Evolutionary conservation across 345 rosid species (phyloP).

Genomic region (Balakata baccata): DNA sequence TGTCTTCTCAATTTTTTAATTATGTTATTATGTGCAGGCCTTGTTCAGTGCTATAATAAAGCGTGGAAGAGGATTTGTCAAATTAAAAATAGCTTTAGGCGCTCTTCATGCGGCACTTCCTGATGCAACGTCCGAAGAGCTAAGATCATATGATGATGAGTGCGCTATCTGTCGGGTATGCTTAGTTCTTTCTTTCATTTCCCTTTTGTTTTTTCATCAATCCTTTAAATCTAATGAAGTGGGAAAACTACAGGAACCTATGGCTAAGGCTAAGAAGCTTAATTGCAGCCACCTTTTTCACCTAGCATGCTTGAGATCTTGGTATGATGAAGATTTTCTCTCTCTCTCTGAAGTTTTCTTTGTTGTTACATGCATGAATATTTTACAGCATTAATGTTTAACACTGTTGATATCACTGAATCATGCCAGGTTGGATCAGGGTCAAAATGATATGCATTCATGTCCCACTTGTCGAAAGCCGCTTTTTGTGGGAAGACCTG

Average conservation of each 20-base stretch:
- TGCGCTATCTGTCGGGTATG: slow-evolving; percentile 99
- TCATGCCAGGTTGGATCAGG: slow-evolving; percentile 94
- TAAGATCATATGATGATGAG: slow-evolving; percentile 85
- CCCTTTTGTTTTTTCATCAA: slow-evolving; percentile 15
- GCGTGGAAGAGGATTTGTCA: slow-evolving; percentile 81
- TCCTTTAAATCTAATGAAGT: slow-evolving; percentile 26
- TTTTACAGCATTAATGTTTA: slow-evolving; percentile 17
- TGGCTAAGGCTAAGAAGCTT: slow-evolving; percentile 96
- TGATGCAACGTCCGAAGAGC: slow-evolving; percentile 89
- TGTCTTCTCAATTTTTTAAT: slow-evolving; percentile 8
- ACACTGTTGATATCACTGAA: slow-evolving; percentile 25
- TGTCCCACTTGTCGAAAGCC: slow-evolving; percentile 99
- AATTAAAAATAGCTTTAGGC: slow-evolving; percentile 78
- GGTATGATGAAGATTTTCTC: slow-evolving; percentile 46
- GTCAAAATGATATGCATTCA: slow-evolving; percentile 81
- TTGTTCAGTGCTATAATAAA: slow-evolving; percentile 84
- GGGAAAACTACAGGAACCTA: slow-evolving; percentile 75
- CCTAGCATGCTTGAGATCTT: slow-evolving; percentile 97
- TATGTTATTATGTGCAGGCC: slow-evolving; percentile 55
- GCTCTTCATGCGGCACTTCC: slow-evolving; percentile 98
- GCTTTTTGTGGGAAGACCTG: slow-evolving; percentile 66
- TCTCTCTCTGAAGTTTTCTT: slow-evolving; percentile 3
- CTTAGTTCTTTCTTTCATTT: slow-evolving; percentile 3
- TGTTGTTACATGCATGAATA: slow-evolving; percentile 27
- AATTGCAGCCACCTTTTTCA: slow-evolving; percentile 91